These are phyloP conservation scores for Pistacia integerrima DNA, from an alignment of 345 rosid genomes.

Conservation along the genomic window DNA sequence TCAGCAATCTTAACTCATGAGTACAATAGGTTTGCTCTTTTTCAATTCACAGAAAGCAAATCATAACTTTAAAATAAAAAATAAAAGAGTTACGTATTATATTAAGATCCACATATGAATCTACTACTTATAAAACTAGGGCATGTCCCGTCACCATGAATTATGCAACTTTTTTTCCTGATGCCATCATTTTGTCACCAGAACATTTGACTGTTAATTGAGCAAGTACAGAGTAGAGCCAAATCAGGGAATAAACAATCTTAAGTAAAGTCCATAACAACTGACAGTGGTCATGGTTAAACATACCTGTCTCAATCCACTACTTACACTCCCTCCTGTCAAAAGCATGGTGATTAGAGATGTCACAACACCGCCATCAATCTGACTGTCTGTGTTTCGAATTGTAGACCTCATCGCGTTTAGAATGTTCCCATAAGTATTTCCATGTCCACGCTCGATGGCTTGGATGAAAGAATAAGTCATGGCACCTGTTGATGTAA, in stretches of 20 bases:
- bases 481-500: conserved; percentile 91
- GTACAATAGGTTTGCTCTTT: background rate
- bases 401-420: conserved; percentile 79
- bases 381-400: conserved; percentile 32
- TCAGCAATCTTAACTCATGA: background rate
- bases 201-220: background rate
- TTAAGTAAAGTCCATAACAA: background rate
- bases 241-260: background rate
- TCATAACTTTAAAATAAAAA: background rate
- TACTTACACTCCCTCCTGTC: conserved; percentile 44
- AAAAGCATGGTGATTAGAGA: conserved; percentile 66
- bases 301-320: conserved; percentile 51
- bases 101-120: background rate
- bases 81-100: background rate
- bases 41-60: background rate
- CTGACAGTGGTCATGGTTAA: background rate
- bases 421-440: conserved; percentile 67
- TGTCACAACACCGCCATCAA: conserved; percentile 49
- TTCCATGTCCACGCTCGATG: conserved; percentile 66
- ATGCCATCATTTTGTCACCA: background rate
- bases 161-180: background rate
- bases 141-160: background rate
- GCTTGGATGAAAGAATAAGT: conserved; percentile 91
- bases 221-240: background rate
- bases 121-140: background rate